These are phyloP conservation scores for Leccinum disarticulatum DNA, from an alignment of 768 basidiomycete species.

Conservation along the genomic window DNA sequence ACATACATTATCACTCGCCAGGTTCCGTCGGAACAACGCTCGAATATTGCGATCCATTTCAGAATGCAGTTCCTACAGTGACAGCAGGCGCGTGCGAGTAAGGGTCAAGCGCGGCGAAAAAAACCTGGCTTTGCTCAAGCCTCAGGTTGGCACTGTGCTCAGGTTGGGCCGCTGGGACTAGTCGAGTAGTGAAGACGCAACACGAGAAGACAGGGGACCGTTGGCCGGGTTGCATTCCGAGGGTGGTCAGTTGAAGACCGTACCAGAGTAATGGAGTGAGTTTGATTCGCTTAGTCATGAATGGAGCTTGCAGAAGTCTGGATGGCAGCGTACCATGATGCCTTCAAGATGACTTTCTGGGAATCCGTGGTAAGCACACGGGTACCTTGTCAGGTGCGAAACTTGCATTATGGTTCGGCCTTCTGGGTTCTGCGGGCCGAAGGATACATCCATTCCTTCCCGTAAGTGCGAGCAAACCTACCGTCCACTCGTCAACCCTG, in stretches of 20 bases:
- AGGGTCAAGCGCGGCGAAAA: slow-evolving; percentile 1
- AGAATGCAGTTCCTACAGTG: not conserved
- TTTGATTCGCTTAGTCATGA: slow-evolving; percentile 24
- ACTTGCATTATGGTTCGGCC: not conserved
- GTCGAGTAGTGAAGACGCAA: slow-evolving; percentile 3
- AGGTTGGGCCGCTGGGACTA: not conserved
- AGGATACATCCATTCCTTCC: slow-evolving; percentile 15
- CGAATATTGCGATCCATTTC: slow-evolving; percentile 8
- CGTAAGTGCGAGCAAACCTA: slow-evolving; percentile 11
- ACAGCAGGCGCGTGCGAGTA: not conserved
- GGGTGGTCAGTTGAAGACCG: slow-evolving; percentile 1
- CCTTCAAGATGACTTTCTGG: slow-evolving; percentile 21
- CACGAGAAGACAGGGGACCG: not conserved
- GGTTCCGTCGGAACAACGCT: not conserved
- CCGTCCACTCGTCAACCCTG: slow-evolving; percentile 1
- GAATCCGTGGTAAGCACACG: not conserved
- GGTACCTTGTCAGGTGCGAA: not conserved
- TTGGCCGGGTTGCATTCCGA: not conserved
- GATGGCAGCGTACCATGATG: not conserved
- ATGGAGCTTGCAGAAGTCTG: not conserved
- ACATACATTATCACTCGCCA: slow-evolving; percentile 1
- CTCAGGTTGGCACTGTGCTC: not conserved
- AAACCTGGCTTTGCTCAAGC: not conserved
- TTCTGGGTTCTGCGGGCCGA: slow-evolving; percentile 6
- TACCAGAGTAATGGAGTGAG: not conserved